Evolutionary conservation across 495 filamentous ascomycete genomes (phyloP), one percentile per base, ranked within the genome.

Genomic region (Pseudoneurospora amorphoporcata): DNA sequence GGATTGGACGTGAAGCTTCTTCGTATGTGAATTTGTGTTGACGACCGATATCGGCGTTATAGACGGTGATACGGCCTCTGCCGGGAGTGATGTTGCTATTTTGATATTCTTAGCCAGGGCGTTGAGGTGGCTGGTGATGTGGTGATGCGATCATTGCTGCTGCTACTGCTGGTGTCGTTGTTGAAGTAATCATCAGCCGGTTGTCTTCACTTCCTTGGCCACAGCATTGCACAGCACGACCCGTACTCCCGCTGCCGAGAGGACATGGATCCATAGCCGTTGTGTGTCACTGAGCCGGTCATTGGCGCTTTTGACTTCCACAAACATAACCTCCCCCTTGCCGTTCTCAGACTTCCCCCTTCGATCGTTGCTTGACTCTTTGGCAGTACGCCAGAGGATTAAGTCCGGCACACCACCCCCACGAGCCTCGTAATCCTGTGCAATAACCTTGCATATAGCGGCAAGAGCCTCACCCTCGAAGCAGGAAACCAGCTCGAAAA

Each of bases 241-340:
- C 75, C 83, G 86, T 14, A 99, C 86, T 1, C 95, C 94, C 4
- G 94, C 94, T 3, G 90, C 90, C 5, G 88, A 89, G 68, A 99
- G 83, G 3, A 98, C 93, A 85, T 98, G 92, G 76, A 98, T 97
- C 95, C 95, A 99, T 45, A 99, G 84, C 75, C 95, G 86, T 82
- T 99, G 95, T 41, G 94, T 96, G 86, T 99, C 95, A 82, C 95
- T 97, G 78, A 99, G 84, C 40, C 94, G 88, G 85, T 99, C 95
- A 84, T 97, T 98, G 82, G 94, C 93, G 73, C 91, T 94, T 86
- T 97, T 97, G 68, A 97, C 94, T 82, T 98, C 94, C 3, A 88
- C 86, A 82, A 98, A 97, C 88, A 94, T 88, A 65, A 94, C 89
- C 80, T 90, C 88, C 40, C 83, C 83, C 68, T 74, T 81, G 9